These are phyloP conservation scores for Ustilago cynodontis DNA, from an alignment of 1,284 basidiomycete species.

Conservation along the genomic window DNA sequence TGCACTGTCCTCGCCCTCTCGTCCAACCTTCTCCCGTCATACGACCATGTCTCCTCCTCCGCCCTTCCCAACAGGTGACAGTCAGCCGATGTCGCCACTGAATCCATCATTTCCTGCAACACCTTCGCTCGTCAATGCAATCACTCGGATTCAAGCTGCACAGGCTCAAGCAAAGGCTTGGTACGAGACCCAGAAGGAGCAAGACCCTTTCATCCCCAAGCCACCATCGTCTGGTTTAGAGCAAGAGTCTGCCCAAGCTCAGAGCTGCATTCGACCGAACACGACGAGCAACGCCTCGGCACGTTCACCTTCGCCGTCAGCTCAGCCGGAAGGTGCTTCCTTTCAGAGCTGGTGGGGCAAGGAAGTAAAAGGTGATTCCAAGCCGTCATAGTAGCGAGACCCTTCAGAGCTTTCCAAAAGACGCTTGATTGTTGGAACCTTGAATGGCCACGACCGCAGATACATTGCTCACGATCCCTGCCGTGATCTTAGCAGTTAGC, in stretches of 20 bases:
- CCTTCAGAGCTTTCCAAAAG: neutral
- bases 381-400: slow-evolving; percentile 1
- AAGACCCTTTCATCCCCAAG: slow-evolving; percentile 8
- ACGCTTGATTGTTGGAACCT: neutral
- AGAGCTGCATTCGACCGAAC: neutral
- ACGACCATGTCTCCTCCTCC: slow-evolving; percentile 38
- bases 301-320: slow-evolving; percentile 2
- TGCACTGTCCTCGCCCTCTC: slow-evolving; percentile 22
- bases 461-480: neutral
- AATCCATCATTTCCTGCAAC: slow-evolving; percentile 52
- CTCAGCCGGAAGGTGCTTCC: neutral
- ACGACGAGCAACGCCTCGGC: neutral
- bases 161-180: slow-evolving; percentile 58
- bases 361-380: slow-evolving; percentile 31
- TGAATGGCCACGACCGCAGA: neutral
- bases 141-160: slow-evolving; percentile 59
- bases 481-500: neutral
- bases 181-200: slow-evolving; percentile 29
- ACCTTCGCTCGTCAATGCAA: slow-evolving; percentile 61
- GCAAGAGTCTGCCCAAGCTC: neutral
- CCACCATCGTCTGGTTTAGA: neutral
- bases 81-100: slow-evolving; percentile 3
- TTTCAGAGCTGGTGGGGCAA: slow-evolving; percentile 49
- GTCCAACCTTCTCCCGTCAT: slow-evolving; percentile 18
- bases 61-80: slow-evolving; percentile 14